Percentiles rank a stretch among this genome's conserved stretches.
Evolutionary conservation across 768 basidiomycete genomes (phyloP).

Genomic region (Mycena crocata): DNA sequence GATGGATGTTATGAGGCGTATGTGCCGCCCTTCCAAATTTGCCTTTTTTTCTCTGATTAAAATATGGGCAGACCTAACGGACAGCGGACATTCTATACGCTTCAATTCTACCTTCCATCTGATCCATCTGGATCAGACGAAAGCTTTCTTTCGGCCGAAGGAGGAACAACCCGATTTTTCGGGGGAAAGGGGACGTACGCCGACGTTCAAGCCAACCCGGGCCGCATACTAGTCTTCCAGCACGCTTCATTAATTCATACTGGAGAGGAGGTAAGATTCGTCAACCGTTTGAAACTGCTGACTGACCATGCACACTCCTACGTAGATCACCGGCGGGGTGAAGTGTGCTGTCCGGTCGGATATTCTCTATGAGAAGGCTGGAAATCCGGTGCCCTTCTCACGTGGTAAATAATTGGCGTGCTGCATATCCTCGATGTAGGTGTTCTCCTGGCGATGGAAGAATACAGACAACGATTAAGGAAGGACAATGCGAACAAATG

Average conservation of each 20-base stretch:
- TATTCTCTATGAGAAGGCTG: conserved; percentile 25
- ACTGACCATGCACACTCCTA: no score
- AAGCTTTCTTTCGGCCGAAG: conserved; percentile 2
- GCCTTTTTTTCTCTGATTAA: no score
- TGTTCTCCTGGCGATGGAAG: no score
- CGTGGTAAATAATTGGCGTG: no score
- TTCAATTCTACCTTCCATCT: conserved; percentile 23
- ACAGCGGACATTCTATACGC: conserved; percentile 24
- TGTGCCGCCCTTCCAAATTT: no score
- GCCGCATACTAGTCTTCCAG: background rate
- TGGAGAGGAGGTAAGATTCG: background rate
- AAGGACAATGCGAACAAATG: no score
- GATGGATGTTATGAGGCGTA: conserved; percentile 22
- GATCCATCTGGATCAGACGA: conserved; percentile 14
- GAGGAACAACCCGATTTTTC: conserved; percentile 17
- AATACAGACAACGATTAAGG: no score
- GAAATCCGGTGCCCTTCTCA: background rate
- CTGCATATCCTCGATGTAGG: no score
- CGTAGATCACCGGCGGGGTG: conserved; percentile 21
- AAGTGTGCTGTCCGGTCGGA: conserved; percentile 27
- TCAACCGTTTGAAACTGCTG: background rate
- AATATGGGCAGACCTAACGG: no score
- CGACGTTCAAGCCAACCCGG: background rate
- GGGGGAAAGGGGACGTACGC: background rate
- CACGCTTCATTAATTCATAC: background rate